Base-by-base conservation (phyloP, 2,329 filamentous ascomycete genomes). In the Xylaria sp. region DNA sequence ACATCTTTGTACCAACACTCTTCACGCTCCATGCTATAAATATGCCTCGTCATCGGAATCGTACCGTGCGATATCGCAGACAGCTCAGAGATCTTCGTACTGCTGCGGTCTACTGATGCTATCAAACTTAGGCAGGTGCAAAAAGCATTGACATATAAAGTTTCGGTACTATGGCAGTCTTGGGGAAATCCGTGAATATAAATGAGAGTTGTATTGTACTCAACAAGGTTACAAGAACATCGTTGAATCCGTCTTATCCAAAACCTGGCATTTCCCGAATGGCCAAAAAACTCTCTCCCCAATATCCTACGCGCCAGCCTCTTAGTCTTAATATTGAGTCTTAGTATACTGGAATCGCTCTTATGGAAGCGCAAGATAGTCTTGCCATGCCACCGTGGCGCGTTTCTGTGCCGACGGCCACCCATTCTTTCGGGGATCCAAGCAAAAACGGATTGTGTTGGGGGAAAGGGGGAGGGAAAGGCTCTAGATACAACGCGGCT, bases 1-100 rank as follows among this genome's bases (percentile, higher is more conserved):
- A 58, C 21, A 27, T 25, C 1, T n/a, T 44, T 44, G 48, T 18
- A 68, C 18, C 75, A 75, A 69, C 61, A 74, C 18, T 6, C n/a
- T n/a, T n/a, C n/a, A n/a, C n/a, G n/a, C n/a, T n/a, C n/a, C n/a
- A n/a, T n/a, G n/a, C n/a, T n/a, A n/a, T n/a, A n/a, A n/a, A n/a
- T n/a, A n/a, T n/a, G n/a, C n/a, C n/a, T n/a, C n/a, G n/a, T n/a
- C n/a, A n/a, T n/a, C n/a, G n/a, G n/a, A n/a, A n/a, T n/a, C n/a
- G n/a, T n/a, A n/a, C n/a, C n/a, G n/a, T n/a, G n/a, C n/a, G n/a
- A n/a, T n/a, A n/a, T n/a, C n/a, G n/a, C n/a, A n/a, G n/a, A n/a
- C n/a, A n/a, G n/a, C n/a, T n/a, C n/a, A n/a, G n/a, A n/a, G n/a
- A n/a, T n/a, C n/a, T n/a, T n/a, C n/a, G 8, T 25, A 53, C 48